These are phyloP conservation scores for Cenchrus purpureus DNA, from an alignment of 176 grass and related monocot genomes.

Conservation along the genomic window DNA sequence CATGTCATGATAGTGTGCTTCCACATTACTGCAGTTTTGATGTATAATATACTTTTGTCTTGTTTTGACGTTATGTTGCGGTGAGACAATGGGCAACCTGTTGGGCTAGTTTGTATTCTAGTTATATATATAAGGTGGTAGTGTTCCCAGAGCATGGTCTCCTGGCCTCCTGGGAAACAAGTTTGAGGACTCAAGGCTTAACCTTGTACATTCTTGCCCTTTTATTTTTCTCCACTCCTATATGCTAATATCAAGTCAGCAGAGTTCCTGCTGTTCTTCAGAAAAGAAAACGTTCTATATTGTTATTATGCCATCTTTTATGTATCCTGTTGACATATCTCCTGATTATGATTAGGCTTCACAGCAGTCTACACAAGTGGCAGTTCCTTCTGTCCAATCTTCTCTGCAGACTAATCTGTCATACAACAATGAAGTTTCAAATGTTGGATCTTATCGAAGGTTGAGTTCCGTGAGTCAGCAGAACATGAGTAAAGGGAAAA, in stretches of 20 bases:
- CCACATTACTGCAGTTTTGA: neutral
- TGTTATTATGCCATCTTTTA: constrained; percentile 1
- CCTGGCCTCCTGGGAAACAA: neutral
- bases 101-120: neutral
- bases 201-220: neutral
- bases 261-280: neutral
- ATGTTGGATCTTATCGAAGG: constrained; percentile 47
- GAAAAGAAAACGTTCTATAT: neutral
- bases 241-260: neutral
- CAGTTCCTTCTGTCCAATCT: constrained; percentile 39
- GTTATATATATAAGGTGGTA: neutral
- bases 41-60: neutral
- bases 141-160: neutral
- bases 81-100: constrained; percentile 6
- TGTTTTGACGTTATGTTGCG: neutral
- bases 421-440: constrained; percentile 32
- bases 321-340: neutral
- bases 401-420: constrained; percentile 35
- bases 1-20: constrained; percentile 2
- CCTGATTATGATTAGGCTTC: constrained; percentile 36
- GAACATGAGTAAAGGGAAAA: constrained; percentile 42
- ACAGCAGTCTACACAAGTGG: constrained; percentile 25
- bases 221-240: neutral
- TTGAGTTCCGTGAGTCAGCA: constrained; percentile 26
- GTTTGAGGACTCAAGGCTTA: neutral